phyloP scores from a whole-genome alignment of 441 rosid species.

The Populus hybrid region DNA sequence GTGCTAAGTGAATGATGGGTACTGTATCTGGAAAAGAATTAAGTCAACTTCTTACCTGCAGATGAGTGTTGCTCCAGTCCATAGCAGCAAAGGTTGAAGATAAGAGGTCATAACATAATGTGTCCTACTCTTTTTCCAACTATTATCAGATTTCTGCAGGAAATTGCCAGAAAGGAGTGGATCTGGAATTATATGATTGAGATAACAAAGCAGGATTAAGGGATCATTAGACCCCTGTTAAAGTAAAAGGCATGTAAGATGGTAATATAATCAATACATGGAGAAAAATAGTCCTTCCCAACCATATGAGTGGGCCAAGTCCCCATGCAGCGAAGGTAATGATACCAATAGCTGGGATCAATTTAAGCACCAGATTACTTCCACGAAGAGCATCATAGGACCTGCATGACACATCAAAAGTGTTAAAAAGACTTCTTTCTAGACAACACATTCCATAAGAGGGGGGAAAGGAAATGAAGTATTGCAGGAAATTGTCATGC shows the following conservation, averaged over 20 bases:
- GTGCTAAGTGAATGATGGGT: constrained; percentile 17
- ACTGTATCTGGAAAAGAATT: background rate
- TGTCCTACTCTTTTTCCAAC: constrained; percentile 72
- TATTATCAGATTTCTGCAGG: constrained; percentile 63
- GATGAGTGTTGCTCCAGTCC: constrained; percentile 73
- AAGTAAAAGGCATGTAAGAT: constrained; percentile 18
- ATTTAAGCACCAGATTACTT: constrained; percentile 12
- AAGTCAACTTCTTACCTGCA: too few relatives aligned
- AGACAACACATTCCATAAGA: background rate
- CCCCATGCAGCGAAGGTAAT: constrained; percentile 79
- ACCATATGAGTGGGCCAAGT: constrained; percentile 61
- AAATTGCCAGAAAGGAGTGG: constrained; percentile 14
- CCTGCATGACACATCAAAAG: constrained; percentile 43
- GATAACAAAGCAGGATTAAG: background rate
- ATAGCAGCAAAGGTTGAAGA: constrained; percentile 78
- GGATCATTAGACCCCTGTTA: constrained; percentile 1
- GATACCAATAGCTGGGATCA: constrained; percentile 62
- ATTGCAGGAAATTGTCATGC: too few relatives aligned
- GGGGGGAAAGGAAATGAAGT: background rate
- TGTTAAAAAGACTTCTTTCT: background rate
- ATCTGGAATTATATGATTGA: constrained; percentile 8
- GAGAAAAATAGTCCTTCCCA: constrained; percentile 57
- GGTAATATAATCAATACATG: constrained; percentile 38
- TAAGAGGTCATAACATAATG: constrained; percentile 59
- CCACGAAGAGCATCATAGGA: constrained; percentile 42